Evolutionary conservation across 805 yeast species (phyloP).

Genomic region (Candida tammaniensis): DNA sequence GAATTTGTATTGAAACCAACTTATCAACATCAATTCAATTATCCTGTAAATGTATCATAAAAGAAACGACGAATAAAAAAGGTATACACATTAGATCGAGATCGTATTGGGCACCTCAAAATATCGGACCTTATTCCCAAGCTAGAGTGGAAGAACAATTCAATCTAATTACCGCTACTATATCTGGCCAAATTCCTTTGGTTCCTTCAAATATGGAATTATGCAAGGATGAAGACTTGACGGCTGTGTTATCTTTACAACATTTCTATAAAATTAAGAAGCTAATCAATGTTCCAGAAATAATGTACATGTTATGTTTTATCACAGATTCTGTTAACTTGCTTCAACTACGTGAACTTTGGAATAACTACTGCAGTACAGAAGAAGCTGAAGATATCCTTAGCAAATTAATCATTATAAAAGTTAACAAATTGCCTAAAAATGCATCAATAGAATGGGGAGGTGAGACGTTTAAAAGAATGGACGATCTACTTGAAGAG

Average conservation of each 20-base stretch:
- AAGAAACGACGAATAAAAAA: slow-evolving; percentile 34
- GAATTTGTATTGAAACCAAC: slow-evolving; percentile 74
- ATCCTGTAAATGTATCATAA: slow-evolving; percentile 52
- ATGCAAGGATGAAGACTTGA: slow-evolving; percentile 25
- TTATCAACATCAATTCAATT: slow-evolving; percentile 49
- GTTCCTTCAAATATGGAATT: slow-evolving; percentile 69
- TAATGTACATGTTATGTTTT: slow-evolving; percentile 55
- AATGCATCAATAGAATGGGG: slow-evolving; percentile 74
- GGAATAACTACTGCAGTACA: slow-evolving; percentile 41
- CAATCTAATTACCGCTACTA: slow-evolving; percentile 46
- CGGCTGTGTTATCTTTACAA: slow-evolving; percentile 55
- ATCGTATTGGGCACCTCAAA: slow-evolving; percentile 98
- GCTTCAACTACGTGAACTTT: slow-evolving; percentile 32
- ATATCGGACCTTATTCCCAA: slow-evolving; percentile 97
- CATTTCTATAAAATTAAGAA: slow-evolving; percentile 65
- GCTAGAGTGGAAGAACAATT: slow-evolving; percentile 48
- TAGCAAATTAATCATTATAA: slow-evolving; percentile 46
- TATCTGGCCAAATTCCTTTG: slow-evolving; percentile 92
- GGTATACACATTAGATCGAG: slow-evolving; percentile 91
- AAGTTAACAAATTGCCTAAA: slow-evolving; percentile 59
- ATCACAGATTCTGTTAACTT: slow-evolving; percentile 36
- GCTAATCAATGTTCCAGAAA: slow-evolving; percentile 45
- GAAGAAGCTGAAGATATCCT: slow-evolving; percentile 16
- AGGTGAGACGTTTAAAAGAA: slow-evolving; percentile 48
- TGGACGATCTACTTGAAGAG: slow-evolving; percentile 42